Conservation (phyloP, 805 yeast genomes). For the Candida maesae region DNA sequence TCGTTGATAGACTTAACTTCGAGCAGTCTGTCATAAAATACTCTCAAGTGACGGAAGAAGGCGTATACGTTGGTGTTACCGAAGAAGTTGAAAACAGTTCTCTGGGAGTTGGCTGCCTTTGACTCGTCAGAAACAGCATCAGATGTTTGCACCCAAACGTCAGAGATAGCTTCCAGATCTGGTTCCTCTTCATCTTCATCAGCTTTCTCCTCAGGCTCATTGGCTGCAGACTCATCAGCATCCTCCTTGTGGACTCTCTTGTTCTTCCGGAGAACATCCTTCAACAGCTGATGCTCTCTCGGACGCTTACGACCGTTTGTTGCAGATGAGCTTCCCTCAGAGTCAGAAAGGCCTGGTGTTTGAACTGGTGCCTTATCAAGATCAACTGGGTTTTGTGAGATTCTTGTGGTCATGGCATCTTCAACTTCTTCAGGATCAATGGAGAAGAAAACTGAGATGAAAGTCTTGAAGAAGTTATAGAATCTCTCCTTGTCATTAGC, state of each 20-base stretch:
- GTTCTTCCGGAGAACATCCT: constrained; percentile 55
- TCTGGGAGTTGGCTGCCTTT: constrained; percentile 30
- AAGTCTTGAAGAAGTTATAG: constrained; percentile 64
- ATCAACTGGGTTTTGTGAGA: constrained; percentile 17
- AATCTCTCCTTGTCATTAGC: constrained; percentile 75
- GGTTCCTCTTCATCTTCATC: constrained; percentile 28
- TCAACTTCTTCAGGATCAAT: constrained; percentile 49
- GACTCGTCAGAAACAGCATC: constrained; percentile 24
- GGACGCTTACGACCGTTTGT: constrained; percentile 31
- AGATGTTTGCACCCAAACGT: constrained; percentile 26
- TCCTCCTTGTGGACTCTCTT: constrained; percentile 31
- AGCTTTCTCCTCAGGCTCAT: constrained; percentile 21
- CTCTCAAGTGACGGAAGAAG: constrained; percentile 81
- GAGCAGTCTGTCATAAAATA: constrained; percentile 71
- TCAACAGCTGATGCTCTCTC: constrained; percentile 51
- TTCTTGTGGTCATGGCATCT: constrained; percentile 32
- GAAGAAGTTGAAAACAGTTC: constrained; percentile 71
- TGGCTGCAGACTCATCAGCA: constrained; percentile 28
- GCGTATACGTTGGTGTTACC: constrained; percentile 86
- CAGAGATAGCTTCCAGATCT: constrained; percentile 23
- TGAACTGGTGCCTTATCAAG: constrained; percentile 4
- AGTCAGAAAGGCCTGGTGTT: constrained; percentile 11
- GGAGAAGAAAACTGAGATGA: constrained; percentile 69
- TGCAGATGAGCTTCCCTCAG: constrained; percentile 12
- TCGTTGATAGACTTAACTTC: constrained; percentile 73